These are phyloP conservation scores for Rhizopus delemar DNA, from an alignment of 371 early-diverging fungal species.

Conservation along the genomic window DNA sequence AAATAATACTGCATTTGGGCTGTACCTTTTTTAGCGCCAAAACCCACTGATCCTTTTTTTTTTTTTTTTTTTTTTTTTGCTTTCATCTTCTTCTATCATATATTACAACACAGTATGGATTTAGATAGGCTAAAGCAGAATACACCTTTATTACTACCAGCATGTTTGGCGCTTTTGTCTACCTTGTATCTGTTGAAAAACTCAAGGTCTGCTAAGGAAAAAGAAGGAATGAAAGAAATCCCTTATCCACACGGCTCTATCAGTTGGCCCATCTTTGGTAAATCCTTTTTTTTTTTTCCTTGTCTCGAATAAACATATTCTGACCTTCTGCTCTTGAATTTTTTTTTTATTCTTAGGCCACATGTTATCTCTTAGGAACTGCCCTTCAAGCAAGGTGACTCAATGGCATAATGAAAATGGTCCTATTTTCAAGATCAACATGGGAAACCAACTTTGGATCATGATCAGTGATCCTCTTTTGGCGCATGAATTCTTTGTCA, in stretches of 20 bases:
- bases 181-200: background rate
- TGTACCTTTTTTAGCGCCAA: too few relatives aligned
- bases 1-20: too few relatives aligned
- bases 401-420: constrained; percentile 22
- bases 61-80: too few relatives aligned
- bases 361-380: constrained; percentile 6
- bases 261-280: background rate
- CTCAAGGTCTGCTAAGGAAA: background rate
- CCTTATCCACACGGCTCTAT: constrained; percentile 3
- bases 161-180: background rate
- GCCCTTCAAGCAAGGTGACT: constrained; percentile 4
- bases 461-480: constrained; percentile 16
- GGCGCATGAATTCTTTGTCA: constrained; percentile 23
- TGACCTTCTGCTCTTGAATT: background rate
- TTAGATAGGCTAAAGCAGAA: background rate
- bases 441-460: constrained; percentile 19
- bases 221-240: constrained; percentile 6
- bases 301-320: background rate
- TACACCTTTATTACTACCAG: background rate
- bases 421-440: constrained; percentile 15
- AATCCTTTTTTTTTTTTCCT: background rate
- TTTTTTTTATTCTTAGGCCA: constrained; percentile 3
- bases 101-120: too few relatives aligned
- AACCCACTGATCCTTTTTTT: too few relatives aligned
- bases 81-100: too few relatives aligned